Evolutionary conservation across 1,284 basidiomycete genomes (phyloP).

Genomic region (Neolentinus lepideus): DNA sequence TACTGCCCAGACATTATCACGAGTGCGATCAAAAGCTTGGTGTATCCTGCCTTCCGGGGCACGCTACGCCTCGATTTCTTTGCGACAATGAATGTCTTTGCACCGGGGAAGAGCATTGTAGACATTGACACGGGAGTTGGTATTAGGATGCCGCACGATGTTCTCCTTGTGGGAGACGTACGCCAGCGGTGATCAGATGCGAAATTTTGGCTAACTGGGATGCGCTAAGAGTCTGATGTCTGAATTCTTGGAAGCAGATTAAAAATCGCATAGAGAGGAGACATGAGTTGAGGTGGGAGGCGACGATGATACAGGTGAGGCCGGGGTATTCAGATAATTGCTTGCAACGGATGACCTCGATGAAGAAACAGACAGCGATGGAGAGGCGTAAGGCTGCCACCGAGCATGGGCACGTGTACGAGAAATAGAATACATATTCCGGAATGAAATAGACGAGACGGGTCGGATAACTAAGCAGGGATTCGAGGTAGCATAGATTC

Average conservation of each 20-base stretch:
- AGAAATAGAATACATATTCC: slow-evolving; percentile 44
- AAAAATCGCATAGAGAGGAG: slow-evolving; percentile 27
- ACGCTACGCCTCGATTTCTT: too few species aligned
- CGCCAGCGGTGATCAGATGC: too few species aligned
- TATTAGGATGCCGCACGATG: too few species aligned
- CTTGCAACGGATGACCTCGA: slow-evolving; percentile 32
- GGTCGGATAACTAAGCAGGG: background rate
- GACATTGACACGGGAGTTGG: too few species aligned
- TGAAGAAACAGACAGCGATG: slow-evolving; percentile 23
- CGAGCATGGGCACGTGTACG: slow-evolving; percentile 61
- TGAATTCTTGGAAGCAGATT: slow-evolving; percentile 28
- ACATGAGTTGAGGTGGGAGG: slow-evolving; percentile 27
- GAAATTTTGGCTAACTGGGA: too few species aligned
- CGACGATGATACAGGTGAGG: slow-evolving; percentile 44
- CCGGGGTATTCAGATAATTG: slow-evolving; percentile 53
- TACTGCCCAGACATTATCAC: too few species aligned
- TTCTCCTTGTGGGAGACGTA: too few species aligned
- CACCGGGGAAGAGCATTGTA: too few species aligned
- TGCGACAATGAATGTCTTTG: too few species aligned
- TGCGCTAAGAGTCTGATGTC: too few species aligned
- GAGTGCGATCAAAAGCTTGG: too few species aligned
- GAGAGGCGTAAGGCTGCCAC: slow-evolving; percentile 65
- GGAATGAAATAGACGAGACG: background rate
- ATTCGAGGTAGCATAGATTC: background rate
- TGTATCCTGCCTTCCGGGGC: too few species aligned